A percentile compares a stretch with the other conserved stretches of the same genome.
Evolutionary conservation across 352 stramenopile genomes (phyloP).

Genomic region (Pythium insidiosum): DNA sequence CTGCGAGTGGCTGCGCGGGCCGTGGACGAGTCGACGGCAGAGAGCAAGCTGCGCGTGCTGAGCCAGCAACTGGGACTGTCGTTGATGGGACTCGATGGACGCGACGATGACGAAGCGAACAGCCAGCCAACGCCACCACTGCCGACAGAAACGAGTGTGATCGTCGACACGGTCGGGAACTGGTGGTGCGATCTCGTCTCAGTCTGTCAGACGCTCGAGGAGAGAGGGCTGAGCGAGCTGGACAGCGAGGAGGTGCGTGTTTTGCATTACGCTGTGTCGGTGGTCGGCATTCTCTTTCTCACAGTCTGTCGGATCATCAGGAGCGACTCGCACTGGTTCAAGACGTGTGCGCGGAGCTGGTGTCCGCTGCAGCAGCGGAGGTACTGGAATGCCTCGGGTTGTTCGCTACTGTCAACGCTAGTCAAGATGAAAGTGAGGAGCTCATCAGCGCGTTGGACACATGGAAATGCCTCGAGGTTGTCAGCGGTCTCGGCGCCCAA

Average conservation of each 20-base stretch:
- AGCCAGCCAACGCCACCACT: background rate
- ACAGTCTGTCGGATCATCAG: conserved; percentile 2
- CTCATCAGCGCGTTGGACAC: conserved; percentile 42
- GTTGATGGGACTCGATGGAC: conserved; percentile 2
- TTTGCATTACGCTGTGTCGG: too few species aligned
- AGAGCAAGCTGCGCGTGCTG: conserved; percentile 34
- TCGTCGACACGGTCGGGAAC: conserved; percentile 39
- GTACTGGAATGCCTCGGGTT: conserved; percentile 33
- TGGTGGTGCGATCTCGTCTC: conserved; percentile 60
- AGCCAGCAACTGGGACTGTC: conserved; percentile 5
- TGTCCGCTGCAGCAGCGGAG: conserved; percentile 16
- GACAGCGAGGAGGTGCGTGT: conserved; percentile 1
- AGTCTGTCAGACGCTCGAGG: conserved; percentile 28
- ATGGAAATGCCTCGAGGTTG: conserved; percentile 63
- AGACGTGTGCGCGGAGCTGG: conserved; percentile 30
- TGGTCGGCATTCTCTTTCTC: too few species aligned
- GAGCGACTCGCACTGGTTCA: conserved; percentile 35
- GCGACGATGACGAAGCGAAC: background rate
- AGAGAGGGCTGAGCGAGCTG: conserved; percentile 4
- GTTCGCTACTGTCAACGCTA: conserved; percentile 12
- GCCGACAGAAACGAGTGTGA: conserved; percentile 19
- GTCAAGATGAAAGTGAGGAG: background rate
- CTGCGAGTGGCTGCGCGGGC: conserved; percentile 42
- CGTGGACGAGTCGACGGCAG: conserved; percentile 28
- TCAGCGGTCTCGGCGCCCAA: conserved; percentile 24